Base-by-base conservation (phyloP, 306 rosid genomes). In the Rubus parviflorus region DNA sequence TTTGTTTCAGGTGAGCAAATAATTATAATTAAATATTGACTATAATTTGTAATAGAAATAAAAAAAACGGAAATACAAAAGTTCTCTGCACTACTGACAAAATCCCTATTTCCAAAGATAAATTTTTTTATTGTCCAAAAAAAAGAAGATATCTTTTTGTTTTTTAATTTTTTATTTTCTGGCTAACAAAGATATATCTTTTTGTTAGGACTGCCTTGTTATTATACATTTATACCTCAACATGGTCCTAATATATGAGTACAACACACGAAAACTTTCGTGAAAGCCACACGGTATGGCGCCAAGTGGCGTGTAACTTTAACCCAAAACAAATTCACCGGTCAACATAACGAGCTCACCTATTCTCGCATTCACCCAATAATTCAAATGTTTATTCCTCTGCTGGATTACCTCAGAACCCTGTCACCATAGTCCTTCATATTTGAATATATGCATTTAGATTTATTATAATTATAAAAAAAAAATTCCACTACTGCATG, bases 41-140 rank as follows among this genome's bases (percentile, higher is more conserved):
- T 7, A 60, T 60, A 25, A 25, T 60, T 25, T 60, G 1, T 25
- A 30, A 11, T 1, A 60, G 11, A 30, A 30, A 13, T 30, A n/a
- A 42, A 8, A 8, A 42, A 7, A 61, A 63, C 68, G 47, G 45
- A 47, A 42, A 63, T 42, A 40, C 52, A 42, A 70, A 69, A 49
- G 60, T 62, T 80, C 20, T 49, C 78, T 66, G 40, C 51, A 30
- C 43, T 61, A 58, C 68, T 45, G 77, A 67, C 81, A 80, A 53
- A 41, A 69, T 58, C 77, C 79, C 69, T 69, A 74, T 81, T 75
- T 70, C 57, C 80, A 49, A 81, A 46, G 68, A 56, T 30, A 30
- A 1, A 1, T 30, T 6, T 20, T 16, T 75, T 30, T 80, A 30
- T 30, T 30, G 35, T 30, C 35, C 35, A 30, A 30, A 30, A 30